phyloP scores from a whole-genome alignment of 2,329 filamentous ascomycete species.

The Neoscytalidium dimidiatum region DNA sequence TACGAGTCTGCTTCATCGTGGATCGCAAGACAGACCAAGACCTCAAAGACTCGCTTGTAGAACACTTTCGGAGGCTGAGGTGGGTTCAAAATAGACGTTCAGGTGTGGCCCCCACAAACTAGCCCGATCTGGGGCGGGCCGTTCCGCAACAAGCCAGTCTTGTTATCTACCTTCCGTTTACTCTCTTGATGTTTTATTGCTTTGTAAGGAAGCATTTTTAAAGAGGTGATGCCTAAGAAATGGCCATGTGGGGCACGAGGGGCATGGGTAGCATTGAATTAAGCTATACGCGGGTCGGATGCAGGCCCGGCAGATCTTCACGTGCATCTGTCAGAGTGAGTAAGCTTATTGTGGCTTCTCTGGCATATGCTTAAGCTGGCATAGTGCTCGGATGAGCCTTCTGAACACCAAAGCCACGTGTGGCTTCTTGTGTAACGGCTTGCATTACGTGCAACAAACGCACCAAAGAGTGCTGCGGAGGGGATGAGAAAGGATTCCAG shows the following conservation, averaged over 20 bases:
- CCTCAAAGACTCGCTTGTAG: neutral
- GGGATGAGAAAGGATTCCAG: too few species aligned
- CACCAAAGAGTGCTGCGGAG: neutral
- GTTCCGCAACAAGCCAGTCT: neutral
- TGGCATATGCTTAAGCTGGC: neutral
- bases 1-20: neutral
- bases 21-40: neutral
- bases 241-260: neutral
- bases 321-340: neutral
- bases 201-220: neutral
- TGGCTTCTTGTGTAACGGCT: neutral
- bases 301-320: neutral
- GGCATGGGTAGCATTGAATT: neutral
- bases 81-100: neutral
- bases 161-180: neutral
- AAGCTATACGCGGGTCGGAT: neutral
- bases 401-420: neutral
- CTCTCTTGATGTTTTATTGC: neutral
- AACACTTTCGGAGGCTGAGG: neutral
- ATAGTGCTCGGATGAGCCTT: too few species aligned
- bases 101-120: neutral
- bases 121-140: neutral
- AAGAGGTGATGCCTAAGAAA: too few species aligned
- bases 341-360: slow-evolving; percentile 1
- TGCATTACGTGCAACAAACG: neutral